These are phyloP conservation scores for Incumbomyces delicatus DNA, from an alignment of 2,329 filamentous ascomycete genomes.

Conservation along the genomic window DNA sequence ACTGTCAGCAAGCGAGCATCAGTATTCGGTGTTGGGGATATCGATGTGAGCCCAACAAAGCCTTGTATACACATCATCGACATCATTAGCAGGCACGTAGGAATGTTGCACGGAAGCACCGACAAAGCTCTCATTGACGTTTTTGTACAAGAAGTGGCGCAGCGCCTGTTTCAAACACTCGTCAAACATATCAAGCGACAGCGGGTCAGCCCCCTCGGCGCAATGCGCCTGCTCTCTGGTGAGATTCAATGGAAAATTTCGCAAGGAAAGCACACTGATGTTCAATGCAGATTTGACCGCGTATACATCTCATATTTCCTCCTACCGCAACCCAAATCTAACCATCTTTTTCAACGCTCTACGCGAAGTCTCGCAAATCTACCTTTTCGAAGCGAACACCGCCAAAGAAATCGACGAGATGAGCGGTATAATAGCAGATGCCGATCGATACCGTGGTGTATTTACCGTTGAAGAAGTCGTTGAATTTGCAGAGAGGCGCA, in stretches of 20 bases:
- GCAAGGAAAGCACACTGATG: background rate
- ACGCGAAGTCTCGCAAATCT: slow-evolving; percentile 88
- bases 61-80: slow-evolving; percentile 51
- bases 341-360: slow-evolving; percentile 85
- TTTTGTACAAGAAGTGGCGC: slow-evolving; percentile 93
- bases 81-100: slow-evolving; percentile 77
- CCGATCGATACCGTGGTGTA: slow-evolving; percentile 78
- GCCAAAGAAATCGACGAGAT: slow-evolving; percentile 74
- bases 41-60: slow-evolving; percentile 4
- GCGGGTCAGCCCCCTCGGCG: slow-evolving; percentile 78
- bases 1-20: slow-evolving; percentile 28
- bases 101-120: slow-evolving; percentile 86
- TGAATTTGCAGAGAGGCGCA: slow-evolving; percentile 86
- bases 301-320: slow-evolving; percentile 74
- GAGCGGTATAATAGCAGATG: slow-evolving; percentile 87
- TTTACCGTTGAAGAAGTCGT: slow-evolving; percentile 95
- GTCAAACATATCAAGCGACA: slow-evolving; percentile 98
- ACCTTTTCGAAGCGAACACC: slow-evolving; percentile 66
- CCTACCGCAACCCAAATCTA: slow-evolving; percentile 69
- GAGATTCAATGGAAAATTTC: background rate
- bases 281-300: slow-evolving; percentile 66
- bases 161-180: slow-evolving; percentile 79
- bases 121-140: slow-evolving; percentile 98
- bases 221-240: slow-evolving; percentile 74
- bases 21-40: slow-evolving; percentile 36